Conservation (phyloP, 768 basidiomycete species). For the Lepiota subincarnata region DNA sequence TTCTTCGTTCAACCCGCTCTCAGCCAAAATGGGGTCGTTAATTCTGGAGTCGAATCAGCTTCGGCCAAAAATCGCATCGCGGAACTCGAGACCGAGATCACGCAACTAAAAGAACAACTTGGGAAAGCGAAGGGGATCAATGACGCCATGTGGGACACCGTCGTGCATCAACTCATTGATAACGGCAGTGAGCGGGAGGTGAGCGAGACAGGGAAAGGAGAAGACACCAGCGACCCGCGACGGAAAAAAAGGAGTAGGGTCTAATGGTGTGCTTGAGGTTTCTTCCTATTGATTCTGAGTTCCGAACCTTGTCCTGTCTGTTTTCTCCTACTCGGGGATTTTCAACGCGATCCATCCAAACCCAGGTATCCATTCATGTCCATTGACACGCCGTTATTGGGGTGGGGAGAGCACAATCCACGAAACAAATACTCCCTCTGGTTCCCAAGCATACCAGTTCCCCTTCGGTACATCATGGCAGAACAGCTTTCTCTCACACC, state of each 20-base stretch:
- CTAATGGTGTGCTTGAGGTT: slow-evolving; percentile 5
- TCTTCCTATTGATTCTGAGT: too few species aligned
- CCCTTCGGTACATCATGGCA: too few species aligned
- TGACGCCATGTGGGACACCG: slow-evolving; percentile 88
- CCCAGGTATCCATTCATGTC: too few species aligned
- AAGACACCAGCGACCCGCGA: slow-evolving; percentile 12
- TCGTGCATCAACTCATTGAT: slow-evolving; percentile 60
- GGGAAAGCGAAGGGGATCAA: slow-evolving; percentile 88
- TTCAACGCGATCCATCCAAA: too few species aligned
- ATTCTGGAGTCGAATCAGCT: slow-evolving; percentile 17
- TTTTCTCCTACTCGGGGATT: too few species aligned
- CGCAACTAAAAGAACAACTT: slow-evolving; percentile 60
- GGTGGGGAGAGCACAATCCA: too few species aligned
- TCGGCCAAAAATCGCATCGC: slow-evolving; percentile 53
- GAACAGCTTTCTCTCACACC: too few species aligned
- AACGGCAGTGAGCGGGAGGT: slow-evolving; percentile 15
- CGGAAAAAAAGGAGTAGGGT: slow-evolving; percentile 23
- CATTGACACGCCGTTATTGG: too few species aligned
- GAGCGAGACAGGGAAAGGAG: slow-evolving; percentile 17
- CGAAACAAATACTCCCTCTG: too few species aligned
- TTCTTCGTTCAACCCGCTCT: slow-evolving; percentile 54
- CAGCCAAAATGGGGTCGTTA: slow-evolving; percentile 16
- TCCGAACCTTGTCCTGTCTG: too few species aligned
- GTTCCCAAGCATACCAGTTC: too few species aligned
- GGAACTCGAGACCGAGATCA: slow-evolving; percentile 72